Evolutionary conservation across 106 monocot genomes (phyloP).

Genomic region (Dioscorea zingiberensis): DNA sequence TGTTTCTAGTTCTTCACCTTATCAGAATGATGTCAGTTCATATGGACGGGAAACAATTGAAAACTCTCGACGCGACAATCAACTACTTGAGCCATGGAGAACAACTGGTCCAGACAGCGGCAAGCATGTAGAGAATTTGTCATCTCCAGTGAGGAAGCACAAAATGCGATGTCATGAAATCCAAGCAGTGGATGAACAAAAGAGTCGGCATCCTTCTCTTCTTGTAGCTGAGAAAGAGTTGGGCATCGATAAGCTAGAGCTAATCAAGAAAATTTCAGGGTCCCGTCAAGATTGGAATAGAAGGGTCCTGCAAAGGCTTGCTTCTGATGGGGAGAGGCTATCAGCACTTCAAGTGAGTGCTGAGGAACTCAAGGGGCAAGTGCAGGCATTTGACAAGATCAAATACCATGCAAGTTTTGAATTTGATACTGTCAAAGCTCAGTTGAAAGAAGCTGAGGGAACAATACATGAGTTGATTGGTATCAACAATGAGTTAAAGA

Average conservation of each 20-base stretch:
- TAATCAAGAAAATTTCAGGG: neutral
- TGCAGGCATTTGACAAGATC: constrained; percentile 23
- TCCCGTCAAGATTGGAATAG: constrained; percentile 19
- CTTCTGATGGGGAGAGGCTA: constrained; percentile 47
- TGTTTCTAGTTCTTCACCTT: constrained; percentile 24
- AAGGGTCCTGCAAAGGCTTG: constrained; percentile 32
- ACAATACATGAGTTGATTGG: constrained; percentile 35
- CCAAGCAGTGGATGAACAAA: constrained; percentile 27
- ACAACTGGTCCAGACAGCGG: constrained; percentile 19
- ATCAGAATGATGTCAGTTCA: constrained; percentile 6
- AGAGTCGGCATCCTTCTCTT: constrained; percentile 30
- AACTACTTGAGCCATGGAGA: constrained; percentile 43
- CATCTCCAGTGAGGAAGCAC: neutral
- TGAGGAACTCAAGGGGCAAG: constrained; percentile 40
- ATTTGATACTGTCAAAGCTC: constrained; percentile 26
- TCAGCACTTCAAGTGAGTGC: constrained; percentile 26
- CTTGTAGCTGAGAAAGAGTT: constrained; percentile 33
- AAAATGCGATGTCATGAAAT: constrained; percentile 18
- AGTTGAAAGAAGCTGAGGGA: constrained; percentile 33
- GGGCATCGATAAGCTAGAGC: constrained; percentile 30
- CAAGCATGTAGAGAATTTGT: neutral
- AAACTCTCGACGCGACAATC: constrained; percentile 23
- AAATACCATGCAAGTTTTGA: constrained; percentile 19
- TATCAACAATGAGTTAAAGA: constrained; percentile 30
- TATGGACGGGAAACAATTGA: neutral